Evolutionary conservation across 1,139 yeast species (phyloP).

Genomic region (Chernovozyma sophiae-reginae): DNA sequence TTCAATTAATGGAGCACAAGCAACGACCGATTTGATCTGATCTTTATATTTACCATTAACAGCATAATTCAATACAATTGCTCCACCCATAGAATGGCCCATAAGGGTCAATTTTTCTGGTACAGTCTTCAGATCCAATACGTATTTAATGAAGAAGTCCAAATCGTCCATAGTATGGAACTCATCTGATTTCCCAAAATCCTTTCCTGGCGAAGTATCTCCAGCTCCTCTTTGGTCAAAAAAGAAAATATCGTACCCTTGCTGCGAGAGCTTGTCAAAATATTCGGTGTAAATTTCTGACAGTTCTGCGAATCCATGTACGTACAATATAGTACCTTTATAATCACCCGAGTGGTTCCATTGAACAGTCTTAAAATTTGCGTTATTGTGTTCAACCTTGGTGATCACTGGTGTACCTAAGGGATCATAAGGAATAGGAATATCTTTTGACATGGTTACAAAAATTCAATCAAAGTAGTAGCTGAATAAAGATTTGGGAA

Average conservation of each 20-base stretch:
- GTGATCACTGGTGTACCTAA: conserved; percentile 23
- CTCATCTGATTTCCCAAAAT: conserved; percentile 67
- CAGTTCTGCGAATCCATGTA: conserved; percentile 83
- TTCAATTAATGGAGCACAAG: conserved; percentile 63
- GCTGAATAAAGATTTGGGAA: no score
- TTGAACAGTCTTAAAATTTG: conserved; percentile 35
- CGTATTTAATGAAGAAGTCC: conserved; percentile 53
- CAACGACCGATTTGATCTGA: conserved; percentile 51
- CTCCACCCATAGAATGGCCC: conserved; percentile 99
- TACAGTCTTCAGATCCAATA: conserved; percentile 21
- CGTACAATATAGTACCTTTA: conserved; percentile 57
- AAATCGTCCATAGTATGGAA: conserved; percentile 60
- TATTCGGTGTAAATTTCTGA: conserved; percentile 50
- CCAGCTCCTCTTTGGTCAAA: conserved; percentile 94
- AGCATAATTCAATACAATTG: conserved; percentile 69
- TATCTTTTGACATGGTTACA: no score
- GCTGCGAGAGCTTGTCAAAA: conserved; percentile 52
- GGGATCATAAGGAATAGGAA: conserved; percentile 33
- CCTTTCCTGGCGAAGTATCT: conserved; percentile 56
- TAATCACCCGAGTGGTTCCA: conserved; percentile 32
- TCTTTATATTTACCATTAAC: conserved; percentile 58
- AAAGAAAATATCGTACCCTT: conserved; percentile 71
- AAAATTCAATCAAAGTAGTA: no score
- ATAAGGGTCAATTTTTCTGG: conserved; percentile 51
- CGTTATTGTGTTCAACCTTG: conserved; percentile 30